Evolutionary conservation across 2,329 filamentous ascomycete species (phyloP).

Genomic region (Fusarium protoensiforme): DNA sequence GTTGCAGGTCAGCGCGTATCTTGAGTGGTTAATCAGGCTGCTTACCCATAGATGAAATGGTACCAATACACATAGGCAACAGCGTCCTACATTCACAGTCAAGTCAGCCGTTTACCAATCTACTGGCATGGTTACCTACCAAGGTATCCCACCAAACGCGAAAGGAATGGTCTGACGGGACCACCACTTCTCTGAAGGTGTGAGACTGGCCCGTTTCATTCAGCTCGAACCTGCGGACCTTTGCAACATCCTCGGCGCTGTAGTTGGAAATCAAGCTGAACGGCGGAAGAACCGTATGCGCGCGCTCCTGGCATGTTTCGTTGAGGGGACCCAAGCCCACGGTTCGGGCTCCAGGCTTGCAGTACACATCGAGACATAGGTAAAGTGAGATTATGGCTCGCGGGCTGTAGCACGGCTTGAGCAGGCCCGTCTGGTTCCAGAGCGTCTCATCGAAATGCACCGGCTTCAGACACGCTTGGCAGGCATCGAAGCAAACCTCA

Average conservation of each 20-base stretch:
- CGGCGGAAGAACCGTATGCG: constrained; percentile 45
- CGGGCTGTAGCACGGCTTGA: constrained; percentile 45
- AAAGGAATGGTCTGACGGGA: constrained; percentile 51
- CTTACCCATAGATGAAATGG: constrained; percentile 54
- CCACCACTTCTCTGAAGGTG: constrained; percentile 44
- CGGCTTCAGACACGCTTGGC: constrained; percentile 42
- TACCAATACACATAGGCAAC: constrained; percentile 47
- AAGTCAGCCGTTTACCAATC: background rate
- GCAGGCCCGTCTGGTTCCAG: constrained; percentile 24
- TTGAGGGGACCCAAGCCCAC: constrained; percentile 46
- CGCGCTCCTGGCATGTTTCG: constrained; percentile 46
- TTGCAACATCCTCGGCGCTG: constrained; percentile 46
- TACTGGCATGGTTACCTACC: constrained; percentile 31
- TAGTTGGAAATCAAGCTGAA: constrained; percentile 50
- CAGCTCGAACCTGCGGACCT: constrained; percentile 43
- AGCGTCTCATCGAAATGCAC: constrained; percentile 48
- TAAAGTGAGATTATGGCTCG: constrained; percentile 48
- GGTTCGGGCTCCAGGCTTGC: constrained; percentile 40
- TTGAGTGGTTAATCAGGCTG: rapidly evolving
- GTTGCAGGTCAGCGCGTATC: background rate
- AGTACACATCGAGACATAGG: constrained; percentile 52
- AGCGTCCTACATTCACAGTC: constrained; percentile 45
- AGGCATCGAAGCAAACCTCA: constrained; percentile 49
- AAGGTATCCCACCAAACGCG: constrained; percentile 52
- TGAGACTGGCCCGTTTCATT: constrained; percentile 34